Evolutionary conservation across 2,329 filamentous ascomycete species (phyloP).

Genomic region (Anisogramma anomala): DNA sequence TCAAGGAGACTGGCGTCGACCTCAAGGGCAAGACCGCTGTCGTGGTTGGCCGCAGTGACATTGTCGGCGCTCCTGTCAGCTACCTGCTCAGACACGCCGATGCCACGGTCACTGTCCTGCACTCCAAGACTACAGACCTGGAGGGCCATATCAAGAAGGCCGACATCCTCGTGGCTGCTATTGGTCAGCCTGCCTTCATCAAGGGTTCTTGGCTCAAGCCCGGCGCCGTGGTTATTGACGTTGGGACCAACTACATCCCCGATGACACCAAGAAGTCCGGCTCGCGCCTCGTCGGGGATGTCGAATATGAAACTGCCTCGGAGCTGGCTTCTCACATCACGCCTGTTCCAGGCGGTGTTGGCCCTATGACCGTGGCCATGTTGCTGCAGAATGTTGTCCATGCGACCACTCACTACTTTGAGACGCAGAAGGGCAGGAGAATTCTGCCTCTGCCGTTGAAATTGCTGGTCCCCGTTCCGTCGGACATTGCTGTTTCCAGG

Average conservation of each 20-base stretch:
- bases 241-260: constrained; percentile 91
- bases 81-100: constrained; percentile 91
- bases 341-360: constrained; percentile 90
- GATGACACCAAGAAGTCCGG: constrained; percentile 87
- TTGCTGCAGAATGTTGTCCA: constrained; percentile 90
- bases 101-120: constrained; percentile 92
- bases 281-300: constrained; percentile 83
- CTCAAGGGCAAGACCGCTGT: constrained; percentile 86
- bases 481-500: constrained; percentile 85
- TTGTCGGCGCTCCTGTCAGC: constrained; percentile 93
- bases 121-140: constrained; percentile 72
- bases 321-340: constrained; percentile 89
- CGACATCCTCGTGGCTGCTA: constrained; percentile 84
- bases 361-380: constrained; percentile 99
- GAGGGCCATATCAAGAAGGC: constrained; percentile 66
- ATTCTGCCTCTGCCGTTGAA: constrained; percentile 77
- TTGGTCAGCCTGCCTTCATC: constrained; percentile 77
- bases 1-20: constrained; percentile 73
- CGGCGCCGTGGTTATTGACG: constrained; percentile 91
- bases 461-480: constrained; percentile 72
- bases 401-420: constrained; percentile 69
- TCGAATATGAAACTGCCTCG: constrained; percentile 76
- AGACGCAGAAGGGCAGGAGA: constrained; percentile 67
- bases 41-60: constrained; percentile 88
- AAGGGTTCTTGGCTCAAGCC: constrained; percentile 94